These are phyloP conservation scores for Sophora flavescens DNA, from an alignment of 306 rosid species.

Conservation along the genomic window DNA sequence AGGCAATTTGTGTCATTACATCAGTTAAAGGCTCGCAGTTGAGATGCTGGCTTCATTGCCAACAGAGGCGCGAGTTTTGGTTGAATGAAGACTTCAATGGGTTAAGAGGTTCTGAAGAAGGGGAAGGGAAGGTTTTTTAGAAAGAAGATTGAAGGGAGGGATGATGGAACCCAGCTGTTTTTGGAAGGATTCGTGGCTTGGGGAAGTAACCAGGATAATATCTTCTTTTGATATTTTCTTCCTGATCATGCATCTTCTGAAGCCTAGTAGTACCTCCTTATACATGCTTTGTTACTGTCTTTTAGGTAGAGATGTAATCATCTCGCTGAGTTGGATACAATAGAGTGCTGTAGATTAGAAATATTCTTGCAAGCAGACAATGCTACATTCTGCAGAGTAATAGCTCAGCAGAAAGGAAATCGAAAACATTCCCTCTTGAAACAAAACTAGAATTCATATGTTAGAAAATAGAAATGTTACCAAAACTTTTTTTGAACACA, in stretches of 20 bases:
- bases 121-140: background rate
- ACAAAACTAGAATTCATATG: too few species aligned
- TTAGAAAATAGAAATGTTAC: background rate
- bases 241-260: background rate
- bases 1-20: background rate
- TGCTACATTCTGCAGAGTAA: conserved; percentile 23
- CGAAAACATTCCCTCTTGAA: background rate
- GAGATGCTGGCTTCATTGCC: background rate
- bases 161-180: background rate
- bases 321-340: conserved; percentile 14
- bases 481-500: background rate
- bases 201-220: background rate
- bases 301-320: background rate
- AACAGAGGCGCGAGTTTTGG: background rate
- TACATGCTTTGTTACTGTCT: background rate
- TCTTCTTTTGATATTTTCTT: conserved; percentile 17
- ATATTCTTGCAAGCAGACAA: conserved; percentile 1
- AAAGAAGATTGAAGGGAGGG: background rate
- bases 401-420: conserved; percentile 15
- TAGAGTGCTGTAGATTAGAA: background rate
- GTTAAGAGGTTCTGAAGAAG: background rate
- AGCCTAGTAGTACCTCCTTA: background rate
- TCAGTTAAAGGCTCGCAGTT: background rate
- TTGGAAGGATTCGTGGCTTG: too few species aligned
- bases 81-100: background rate